These are phyloP conservation scores for Chytriomyces sp. DNA, from an alignment of 192 early-diverging fungal genomes.

Conservation along the genomic window DNA sequence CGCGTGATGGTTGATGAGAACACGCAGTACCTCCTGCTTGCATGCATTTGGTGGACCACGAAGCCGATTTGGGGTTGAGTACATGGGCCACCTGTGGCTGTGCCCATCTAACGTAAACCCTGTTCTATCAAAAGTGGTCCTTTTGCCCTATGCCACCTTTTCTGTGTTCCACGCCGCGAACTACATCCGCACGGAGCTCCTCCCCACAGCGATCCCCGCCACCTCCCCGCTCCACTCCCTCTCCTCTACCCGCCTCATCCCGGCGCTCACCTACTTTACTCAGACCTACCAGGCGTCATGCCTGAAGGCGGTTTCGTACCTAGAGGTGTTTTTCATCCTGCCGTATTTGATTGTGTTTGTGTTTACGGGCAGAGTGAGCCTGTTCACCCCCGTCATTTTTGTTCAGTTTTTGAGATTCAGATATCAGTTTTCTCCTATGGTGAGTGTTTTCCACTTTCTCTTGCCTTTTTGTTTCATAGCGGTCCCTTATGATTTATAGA, in stretches of 20 bases:
- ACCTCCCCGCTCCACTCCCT: conserved; percentile 36
- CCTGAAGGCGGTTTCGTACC: conserved; percentile 64
- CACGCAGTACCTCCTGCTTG: conserved; percentile 70
- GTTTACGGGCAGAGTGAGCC: conserved; percentile 48
- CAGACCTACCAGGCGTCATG: conserved; percentile 61
- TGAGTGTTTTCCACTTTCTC: background rate
- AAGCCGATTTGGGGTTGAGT: conserved; percentile 72
- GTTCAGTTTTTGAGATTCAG: conserved; percentile 75
- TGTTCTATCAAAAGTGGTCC: conserved; percentile 53
- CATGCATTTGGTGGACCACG: conserved; percentile 71
- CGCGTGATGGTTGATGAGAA: conserved; percentile 75
- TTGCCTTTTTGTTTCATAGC: background rate
- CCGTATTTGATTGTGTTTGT: conserved; percentile 58
- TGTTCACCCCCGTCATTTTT: conserved; percentile 64
- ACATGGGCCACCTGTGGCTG: no score
- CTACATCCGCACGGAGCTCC: conserved; percentile 67
- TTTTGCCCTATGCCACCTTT: conserved; percentile 74
- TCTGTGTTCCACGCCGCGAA: conserved; percentile 75
- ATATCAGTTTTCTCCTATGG: conserved; percentile 61
- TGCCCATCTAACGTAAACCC: background rate
- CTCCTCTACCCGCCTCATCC: conserved; percentile 53
- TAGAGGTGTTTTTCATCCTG: conserved; percentile 73
- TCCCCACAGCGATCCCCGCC: conserved; percentile 66
- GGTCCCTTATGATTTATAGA: background rate
- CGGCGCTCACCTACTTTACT: conserved; percentile 51